Evolutionary conservation across 208 protist genomes (phyloP).

Genomic region (Acanthamoeba lenticulata): DNA sequence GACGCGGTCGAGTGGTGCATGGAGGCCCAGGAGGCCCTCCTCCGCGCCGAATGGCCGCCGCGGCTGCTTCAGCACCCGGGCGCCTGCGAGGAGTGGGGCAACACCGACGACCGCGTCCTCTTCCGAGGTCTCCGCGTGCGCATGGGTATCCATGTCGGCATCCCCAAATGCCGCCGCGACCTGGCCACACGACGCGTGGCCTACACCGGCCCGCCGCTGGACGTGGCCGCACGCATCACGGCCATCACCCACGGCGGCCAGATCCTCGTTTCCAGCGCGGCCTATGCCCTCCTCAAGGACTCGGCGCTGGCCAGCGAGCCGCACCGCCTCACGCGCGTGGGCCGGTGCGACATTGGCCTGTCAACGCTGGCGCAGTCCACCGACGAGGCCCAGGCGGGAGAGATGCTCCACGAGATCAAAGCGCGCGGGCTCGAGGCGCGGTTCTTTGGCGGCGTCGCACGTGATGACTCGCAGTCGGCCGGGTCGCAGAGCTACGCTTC

Average conservation of each 20-base stretch:
- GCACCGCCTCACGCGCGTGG: background rate
- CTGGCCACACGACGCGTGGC: background rate
- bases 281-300: background rate
- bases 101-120: slow-evolving; percentile 4
- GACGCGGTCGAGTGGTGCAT: background rate
- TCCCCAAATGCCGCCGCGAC: background rate
- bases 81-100: slow-evolving; percentile 35
- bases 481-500: no score
- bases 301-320: background rate
- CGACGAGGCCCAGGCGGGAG: no score
- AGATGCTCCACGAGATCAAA: background rate
- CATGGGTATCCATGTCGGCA: slow-evolving; percentile 11
- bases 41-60: background rate
- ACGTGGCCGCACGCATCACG: background rate
- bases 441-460: background rate
- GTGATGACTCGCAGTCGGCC: no score
- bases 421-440: background rate
- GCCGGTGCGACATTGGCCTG: no score
- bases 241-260: slow-evolving; percentile 18
- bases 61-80: slow-evolving; percentile 17
- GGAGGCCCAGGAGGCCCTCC: background rate
- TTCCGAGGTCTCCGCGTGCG: slow-evolving; percentile 40
- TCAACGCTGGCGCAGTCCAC: no score
- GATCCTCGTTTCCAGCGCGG: background rate
- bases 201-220: background rate